A percentile compares a stretch with the other conserved stretches of the same genome.
Conservation (phyloP, 352 stramenopile species). For the Saprolegnia diclina region DNA sequence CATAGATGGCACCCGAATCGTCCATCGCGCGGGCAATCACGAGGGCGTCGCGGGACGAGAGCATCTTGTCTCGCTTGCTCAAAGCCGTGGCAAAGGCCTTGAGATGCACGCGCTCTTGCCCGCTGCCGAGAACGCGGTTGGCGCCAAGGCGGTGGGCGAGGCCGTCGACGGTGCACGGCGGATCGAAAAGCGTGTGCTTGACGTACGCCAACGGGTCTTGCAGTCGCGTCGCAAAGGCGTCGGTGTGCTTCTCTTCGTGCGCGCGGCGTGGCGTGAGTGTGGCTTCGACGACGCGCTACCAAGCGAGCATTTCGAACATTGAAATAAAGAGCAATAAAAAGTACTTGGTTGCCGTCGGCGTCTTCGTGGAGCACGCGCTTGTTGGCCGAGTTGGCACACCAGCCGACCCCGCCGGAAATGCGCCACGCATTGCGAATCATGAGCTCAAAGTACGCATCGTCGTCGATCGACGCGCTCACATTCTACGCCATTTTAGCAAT, state of each 20-base stretch:
- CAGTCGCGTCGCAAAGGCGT: background rate
- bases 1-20: slow-evolving; percentile 19
- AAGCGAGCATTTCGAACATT: no score
- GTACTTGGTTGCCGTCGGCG: slow-evolving; percentile 34
- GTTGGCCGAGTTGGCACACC: slow-evolving; percentile 41
- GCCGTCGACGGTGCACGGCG: slow-evolving; percentile 36
- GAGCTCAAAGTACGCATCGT: slow-evolving; percentile 81
- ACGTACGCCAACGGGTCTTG: slow-evolving; percentile 12
- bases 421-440: slow-evolving; percentile 74
- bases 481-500: slow-evolving; percentile 40
- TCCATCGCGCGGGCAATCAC: slow-evolving; percentile 33
- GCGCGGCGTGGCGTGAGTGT: background rate
- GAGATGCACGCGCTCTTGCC: slow-evolving; percentile 53
- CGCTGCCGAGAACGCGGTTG: slow-evolving; percentile 53
- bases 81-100: slow-evolving; percentile 47
- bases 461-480: slow-evolving; percentile 63
- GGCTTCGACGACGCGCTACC: background rate
- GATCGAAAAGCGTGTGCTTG: slow-evolving; percentile 19
- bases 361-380: slow-evolving; percentile 42
- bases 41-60: slow-evolving; percentile 36
- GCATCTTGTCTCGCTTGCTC: slow-evolving; percentile 35
- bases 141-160: slow-evolving; percentile 44
- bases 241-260: slow-evolving; percentile 26
- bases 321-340: background rate
- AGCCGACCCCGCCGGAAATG: slow-evolving; percentile 35